Conservation (phyloP, 495 filamentous ascomycete genomes). For the Hypoxylon cercidicola region DNA sequence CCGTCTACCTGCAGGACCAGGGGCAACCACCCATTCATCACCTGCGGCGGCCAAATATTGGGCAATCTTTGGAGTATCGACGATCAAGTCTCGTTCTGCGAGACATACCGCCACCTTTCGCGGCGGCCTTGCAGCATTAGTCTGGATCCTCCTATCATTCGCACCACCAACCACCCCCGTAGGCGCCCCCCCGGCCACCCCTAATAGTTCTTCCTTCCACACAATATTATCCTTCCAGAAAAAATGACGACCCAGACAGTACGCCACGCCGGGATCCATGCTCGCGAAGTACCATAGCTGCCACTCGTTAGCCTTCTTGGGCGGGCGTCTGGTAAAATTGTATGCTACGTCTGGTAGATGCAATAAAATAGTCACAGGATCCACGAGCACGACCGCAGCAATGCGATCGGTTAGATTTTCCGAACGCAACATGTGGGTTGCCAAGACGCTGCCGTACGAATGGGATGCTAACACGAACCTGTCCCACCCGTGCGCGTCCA, state of each 20-base stretch:
- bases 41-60: conserved; percentile 62
- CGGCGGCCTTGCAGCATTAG: conserved; percentile 10
- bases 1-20: conserved; percentile 27
- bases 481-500: conserved; percentile 62
- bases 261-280: conserved; percentile 70
- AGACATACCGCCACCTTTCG: conserved; percentile 65
- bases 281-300: conserved; percentile 74
- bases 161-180: conserved; percentile 30
- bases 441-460: conserved; percentile 71
- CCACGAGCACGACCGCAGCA: conserved; percentile 64
- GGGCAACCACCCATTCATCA: conserved; percentile 30
- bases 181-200: conserved; percentile 22
- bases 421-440: conserved; percentile 68
- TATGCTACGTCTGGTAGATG: conserved; percentile 76
- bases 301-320: conserved; percentile 67
- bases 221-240: conserved; percentile 75
- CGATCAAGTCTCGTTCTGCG: conserved; percentile 70
- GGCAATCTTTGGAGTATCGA: conserved; percentile 67
- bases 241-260: conserved; percentile 68
- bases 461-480: conserved; percentile 65
- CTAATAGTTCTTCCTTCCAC: conserved; percentile 69
- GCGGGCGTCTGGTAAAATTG: conserved; percentile 70
- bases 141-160: conserved; percentile 12
- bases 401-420: conserved; percentile 54
- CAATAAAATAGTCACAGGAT: conserved; percentile 72